Conservation (phyloP, 2,329 filamentous ascomycete species). For the Beauveria varroae region DNA sequence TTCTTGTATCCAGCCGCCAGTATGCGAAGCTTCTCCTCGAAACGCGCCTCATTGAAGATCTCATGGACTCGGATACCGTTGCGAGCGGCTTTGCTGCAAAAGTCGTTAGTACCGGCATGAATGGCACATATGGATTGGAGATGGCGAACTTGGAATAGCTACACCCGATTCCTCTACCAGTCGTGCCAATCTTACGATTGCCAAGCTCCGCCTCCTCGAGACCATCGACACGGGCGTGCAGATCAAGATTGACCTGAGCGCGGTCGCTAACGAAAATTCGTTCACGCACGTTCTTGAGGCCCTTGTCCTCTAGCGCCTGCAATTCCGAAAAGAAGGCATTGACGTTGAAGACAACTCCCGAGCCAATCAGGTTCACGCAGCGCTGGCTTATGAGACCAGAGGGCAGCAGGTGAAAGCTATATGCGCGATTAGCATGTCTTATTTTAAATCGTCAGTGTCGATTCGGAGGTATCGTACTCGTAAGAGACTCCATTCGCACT, state of each 20-base stretch:
- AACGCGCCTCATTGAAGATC: slow-evolving; percentile 57
- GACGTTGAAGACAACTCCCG: slow-evolving; percentile 60
- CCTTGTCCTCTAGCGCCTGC: slow-evolving; percentile 31
- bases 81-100: slow-evolving; percentile 26
- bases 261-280: slow-evolving; percentile 57
- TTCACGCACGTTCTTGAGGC: slow-evolving; percentile 29
- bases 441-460: not conserved
- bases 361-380: slow-evolving; percentile 65
- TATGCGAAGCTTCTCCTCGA: slow-evolving; percentile 57
- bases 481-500: slow-evolving; percentile 28
- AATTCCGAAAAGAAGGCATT: slow-evolving; percentile 34
- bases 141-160: slow-evolving; percentile 18
- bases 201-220: slow-evolving; percentile 53
- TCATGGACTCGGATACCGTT: slow-evolving; percentile 61
- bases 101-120: not conserved
- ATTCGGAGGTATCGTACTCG: slow-evolving; percentile 19
- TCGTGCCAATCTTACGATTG: slow-evolving; percentile 26
- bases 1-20: slow-evolving; percentile 55
- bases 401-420: slow-evolving; percentile 55
- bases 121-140: not conserved
- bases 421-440: slow-evolving; percentile 14
- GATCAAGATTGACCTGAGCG: slow-evolving; percentile 55
- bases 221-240: slow-evolving; percentile 62
- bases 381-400: slow-evolving; percentile 62
- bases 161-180: slow-evolving; percentile 29